Conservation (phyloP, 2,329 filamentous ascomycete genomes). For the Botryosphaeria agaves region DNA sequence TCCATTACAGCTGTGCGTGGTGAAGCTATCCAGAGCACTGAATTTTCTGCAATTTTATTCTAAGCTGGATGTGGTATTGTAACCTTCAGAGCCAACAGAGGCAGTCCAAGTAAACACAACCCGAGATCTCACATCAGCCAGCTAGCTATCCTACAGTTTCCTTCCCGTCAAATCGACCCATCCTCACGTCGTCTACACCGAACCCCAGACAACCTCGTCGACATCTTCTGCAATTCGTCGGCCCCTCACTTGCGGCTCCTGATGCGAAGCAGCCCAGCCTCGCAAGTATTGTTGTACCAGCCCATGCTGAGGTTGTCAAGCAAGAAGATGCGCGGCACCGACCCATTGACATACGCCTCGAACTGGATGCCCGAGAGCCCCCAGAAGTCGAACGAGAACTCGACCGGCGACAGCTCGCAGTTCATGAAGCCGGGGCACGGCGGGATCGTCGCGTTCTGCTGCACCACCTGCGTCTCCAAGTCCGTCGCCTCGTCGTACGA, state of each 20-base stretch:
- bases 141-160: too few species aligned
- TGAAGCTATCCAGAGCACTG: too few species aligned
- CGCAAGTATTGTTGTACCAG: conserved; percentile 33
- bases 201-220: too few species aligned
- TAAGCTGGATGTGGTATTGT: too few species aligned
- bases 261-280: conserved; percentile 22
- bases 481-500: conserved; percentile 19
- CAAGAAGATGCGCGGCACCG: conserved; percentile 22
- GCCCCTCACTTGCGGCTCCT: conserved; percentile 11
- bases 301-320: conserved; percentile 30
- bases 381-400: conserved; percentile 22
- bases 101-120: too few species aligned
- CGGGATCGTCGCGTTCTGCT: conserved; percentile 22
- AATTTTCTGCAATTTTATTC: too few species aligned
- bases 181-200: too few species aligned
- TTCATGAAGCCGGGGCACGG: conserved; percentile 21
- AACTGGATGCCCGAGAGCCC: conserved; percentile 30
- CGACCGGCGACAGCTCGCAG: conserved; percentile 25
- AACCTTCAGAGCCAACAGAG: too few species aligned
- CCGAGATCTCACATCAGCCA: too few species aligned
- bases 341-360: conserved; percentile 21
- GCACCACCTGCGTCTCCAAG: conserved; percentile 17
- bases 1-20: too few species aligned
- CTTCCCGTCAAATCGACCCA: too few species aligned
- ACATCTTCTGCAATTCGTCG: too few species aligned